Conservation (phyloP, 768 basidiomycete species). For the Scleroderma citrinum region DNA sequence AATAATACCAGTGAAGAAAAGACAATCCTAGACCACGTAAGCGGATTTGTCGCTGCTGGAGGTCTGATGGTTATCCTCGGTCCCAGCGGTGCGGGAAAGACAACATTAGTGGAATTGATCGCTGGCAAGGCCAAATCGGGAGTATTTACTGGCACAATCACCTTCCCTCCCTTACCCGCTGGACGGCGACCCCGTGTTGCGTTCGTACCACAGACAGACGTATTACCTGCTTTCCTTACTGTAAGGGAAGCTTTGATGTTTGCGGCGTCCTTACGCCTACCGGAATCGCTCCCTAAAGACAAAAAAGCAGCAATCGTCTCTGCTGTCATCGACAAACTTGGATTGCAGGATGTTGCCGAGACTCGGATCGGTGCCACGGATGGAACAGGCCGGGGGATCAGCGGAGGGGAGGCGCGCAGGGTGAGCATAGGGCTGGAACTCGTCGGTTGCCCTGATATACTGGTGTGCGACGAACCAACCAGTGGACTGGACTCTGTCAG, state of each 20-base stretch:
- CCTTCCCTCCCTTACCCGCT: slow-evolving; percentile 39
- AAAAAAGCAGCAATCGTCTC: slow-evolving; percentile 65
- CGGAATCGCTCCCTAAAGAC: slow-evolving; percentile 58
- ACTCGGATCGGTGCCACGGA: slow-evolving; percentile 62
- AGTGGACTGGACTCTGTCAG: slow-evolving; percentile 83
- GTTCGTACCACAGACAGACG: slow-evolving; percentile 84
- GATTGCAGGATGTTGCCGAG: slow-evolving; percentile 63
- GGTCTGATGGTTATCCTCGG: slow-evolving; percentile 90
- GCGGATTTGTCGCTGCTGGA: slow-evolving; percentile 68
- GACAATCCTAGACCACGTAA: slow-evolving; percentile 68
- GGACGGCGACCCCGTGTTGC: slow-evolving; percentile 53
- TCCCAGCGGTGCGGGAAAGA: slow-evolving; percentile 91
- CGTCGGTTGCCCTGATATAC: slow-evolving; percentile 75
- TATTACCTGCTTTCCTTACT: slow-evolving; percentile 74
- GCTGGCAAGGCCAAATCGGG: slow-evolving; percentile 81
- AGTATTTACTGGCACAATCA: slow-evolving; percentile 54
- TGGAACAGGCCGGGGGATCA: slow-evolving; percentile 73
- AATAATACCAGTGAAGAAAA: slow-evolving; percentile 23
- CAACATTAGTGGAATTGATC: slow-evolving; percentile 86
- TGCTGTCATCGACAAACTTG: slow-evolving; percentile 69
- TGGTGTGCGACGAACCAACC: slow-evolving; percentile 87
- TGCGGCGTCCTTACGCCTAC: slow-evolving; percentile 78
- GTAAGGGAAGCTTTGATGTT: slow-evolving; percentile 80
- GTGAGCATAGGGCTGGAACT: slow-evolving; percentile 90
- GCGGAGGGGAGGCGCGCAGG: slow-evolving; percentile 86